phyloP scores from a whole-genome alignment of 352 stramenopile species.

The Thalassiosira mediterranea region DNA sequence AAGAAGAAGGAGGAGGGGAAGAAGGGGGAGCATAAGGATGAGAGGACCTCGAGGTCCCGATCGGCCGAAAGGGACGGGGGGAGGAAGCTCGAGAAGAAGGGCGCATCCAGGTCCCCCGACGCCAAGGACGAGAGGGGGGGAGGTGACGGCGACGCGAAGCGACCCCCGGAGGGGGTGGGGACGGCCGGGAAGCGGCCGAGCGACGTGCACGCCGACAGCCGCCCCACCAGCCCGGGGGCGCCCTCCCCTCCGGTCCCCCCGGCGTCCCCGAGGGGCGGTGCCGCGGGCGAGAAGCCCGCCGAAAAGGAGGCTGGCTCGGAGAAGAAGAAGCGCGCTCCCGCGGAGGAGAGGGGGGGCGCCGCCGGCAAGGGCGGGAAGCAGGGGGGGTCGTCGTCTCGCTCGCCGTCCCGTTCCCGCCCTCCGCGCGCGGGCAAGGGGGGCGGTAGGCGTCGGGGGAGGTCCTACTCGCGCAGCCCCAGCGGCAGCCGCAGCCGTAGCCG shows the following conservation, averaged over 20 bases:
- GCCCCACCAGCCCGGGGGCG: constrained; percentile 14
- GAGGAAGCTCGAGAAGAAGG: not conserved
- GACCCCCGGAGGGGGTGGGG: not conserved
- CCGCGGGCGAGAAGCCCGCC: not conserved
- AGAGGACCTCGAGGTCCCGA: not conserved
- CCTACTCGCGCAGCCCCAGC: constrained; percentile 20
- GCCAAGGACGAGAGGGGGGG: no score
- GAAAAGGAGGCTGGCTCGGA: not conserved
- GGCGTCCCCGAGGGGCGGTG: not conserved
- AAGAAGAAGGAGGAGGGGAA: not conserved
- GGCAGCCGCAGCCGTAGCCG: constrained; percentile 7
- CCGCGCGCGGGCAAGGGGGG: not conserved
- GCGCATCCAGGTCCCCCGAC: constrained; percentile 16
- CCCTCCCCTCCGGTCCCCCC: constrained; percentile 15
- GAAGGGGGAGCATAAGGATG: not conserved
- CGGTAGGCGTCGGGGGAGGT: constrained; percentile 8
- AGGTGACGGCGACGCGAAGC: constrained; percentile 4
- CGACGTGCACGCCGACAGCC: constrained; percentile 13
- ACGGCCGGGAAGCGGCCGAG: not conserved
- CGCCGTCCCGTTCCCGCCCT: not conserved
- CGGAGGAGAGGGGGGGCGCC: not conserved
- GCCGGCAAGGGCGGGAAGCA: not conserved
- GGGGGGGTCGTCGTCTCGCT: not conserved
- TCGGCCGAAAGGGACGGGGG: not conserved
- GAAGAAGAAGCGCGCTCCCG: not conserved